A percentile compares a stretch with the other conserved stretches of the same genome.
These are phyloP conservation scores for Diplodia sapinea DNA, from an alignment of 2,329 filamentous ascomycete genomes.

Conservation along the genomic window DNA sequence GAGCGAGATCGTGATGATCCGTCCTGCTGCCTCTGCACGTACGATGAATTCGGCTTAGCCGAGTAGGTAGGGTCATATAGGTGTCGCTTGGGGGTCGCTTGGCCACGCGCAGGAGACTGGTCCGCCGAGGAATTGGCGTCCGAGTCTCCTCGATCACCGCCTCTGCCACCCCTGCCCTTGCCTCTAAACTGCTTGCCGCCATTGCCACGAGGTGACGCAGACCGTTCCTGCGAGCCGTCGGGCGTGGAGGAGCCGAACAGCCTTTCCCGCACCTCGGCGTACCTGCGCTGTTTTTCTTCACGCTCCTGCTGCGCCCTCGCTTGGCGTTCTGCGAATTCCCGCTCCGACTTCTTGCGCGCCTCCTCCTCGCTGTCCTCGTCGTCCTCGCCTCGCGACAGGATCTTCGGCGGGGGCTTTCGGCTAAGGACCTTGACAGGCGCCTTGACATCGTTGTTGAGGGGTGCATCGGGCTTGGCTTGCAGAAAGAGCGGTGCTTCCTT, in stretches of 20 bases:
- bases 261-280: conserved; percentile 85
- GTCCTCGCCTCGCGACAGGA: conserved; percentile 63
- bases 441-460: conserved; percentile 75
- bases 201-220: conserved; percentile 36
- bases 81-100: conserved; percentile 59
- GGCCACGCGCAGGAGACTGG: conserved; percentile 46
- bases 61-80: conserved; percentile 80
- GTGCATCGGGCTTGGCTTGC: conserved; percentile 66
- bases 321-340: conserved; percentile 77
- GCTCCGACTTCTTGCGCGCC: conserved; percentile 63
- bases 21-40: conserved; percentile 39
- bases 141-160: conserved; percentile 43
- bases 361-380: conserved; percentile 71
- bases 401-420: conserved; percentile 72
- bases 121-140: conserved; percentile 44
- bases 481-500: conserved; percentile 77
- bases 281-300: conserved; percentile 88
- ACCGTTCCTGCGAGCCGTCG: conserved; percentile 44
- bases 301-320: conserved; percentile 77
- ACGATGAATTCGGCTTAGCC: conserved; percentile 61
- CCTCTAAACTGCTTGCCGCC: conserved; percentile 41
- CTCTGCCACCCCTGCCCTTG: conserved; percentile 46
- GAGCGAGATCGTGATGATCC: conserved; percentile 54
- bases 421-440: conserved; percentile 83
- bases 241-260: conserved; percentile 71